phyloP scores from a whole-genome alignment of 2,329 filamentous ascomycete genomes.

The Aspergillus spinulosporus region DNA sequence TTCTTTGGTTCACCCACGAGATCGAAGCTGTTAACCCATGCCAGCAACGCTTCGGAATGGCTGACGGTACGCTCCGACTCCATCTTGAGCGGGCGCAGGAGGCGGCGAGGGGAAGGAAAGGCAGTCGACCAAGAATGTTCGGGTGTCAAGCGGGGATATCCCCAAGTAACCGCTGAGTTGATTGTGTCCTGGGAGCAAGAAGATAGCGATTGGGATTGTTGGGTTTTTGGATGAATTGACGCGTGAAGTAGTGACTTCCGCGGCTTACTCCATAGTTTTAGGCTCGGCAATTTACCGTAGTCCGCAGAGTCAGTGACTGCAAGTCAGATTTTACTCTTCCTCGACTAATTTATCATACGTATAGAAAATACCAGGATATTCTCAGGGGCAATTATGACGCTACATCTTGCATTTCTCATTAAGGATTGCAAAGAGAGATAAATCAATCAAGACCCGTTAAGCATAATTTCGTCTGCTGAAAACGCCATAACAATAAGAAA shows the following conservation, averaged over 20 bases:
- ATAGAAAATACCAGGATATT: not conserved
- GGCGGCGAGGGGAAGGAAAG: conserved; percentile 9
- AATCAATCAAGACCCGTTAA: conserved; percentile 1
- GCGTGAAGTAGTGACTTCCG: conserved; percentile 8
- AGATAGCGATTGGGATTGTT: not conserved
- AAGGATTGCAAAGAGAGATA: not conserved
- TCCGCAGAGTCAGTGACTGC: not conserved
- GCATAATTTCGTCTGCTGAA: not conserved
- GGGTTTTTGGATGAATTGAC: conserved; percentile 2
- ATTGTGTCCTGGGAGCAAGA: conserved; percentile 5
- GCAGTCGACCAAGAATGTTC: conserved; percentile 24
- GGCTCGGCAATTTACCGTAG: conserved; percentile 4
- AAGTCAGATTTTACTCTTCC: not conserved
- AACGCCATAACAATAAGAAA: conserved; percentile 6
- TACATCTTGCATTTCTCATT: conserved; percentile 1
- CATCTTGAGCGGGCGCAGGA: conserved; percentile 36
- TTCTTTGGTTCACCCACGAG: conserved; percentile 43
- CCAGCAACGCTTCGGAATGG: conserved; percentile 47
- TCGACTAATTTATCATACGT: not conserved
- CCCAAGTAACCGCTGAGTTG: not conserved
- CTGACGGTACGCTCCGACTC: conserved; percentile 48
- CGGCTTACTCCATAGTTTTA: conserved; percentile 5
- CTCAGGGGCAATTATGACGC: not conserved
- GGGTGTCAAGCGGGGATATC: conserved; percentile 11
- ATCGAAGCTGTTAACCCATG: conserved; percentile 51